Base-by-base conservation (phyloP, 1,284 basidiomycete genomes). In the Salmacisia buchloeana region DNA sequence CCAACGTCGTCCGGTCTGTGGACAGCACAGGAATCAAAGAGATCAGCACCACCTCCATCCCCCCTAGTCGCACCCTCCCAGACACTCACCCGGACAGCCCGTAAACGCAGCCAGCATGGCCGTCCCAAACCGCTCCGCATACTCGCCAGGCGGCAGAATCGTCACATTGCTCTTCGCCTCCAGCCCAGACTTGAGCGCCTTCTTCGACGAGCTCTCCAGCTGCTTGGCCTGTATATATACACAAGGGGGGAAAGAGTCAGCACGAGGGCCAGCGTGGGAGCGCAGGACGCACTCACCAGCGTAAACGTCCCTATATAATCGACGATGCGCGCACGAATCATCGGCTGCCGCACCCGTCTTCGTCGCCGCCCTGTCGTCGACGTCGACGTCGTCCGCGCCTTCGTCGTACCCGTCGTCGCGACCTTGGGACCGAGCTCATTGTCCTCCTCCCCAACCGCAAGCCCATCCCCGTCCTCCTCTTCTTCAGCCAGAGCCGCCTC, bases 151-250 rank as follows among this genome's bases (percentile, higher is more conserved):
- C 21, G 74, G 74, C 29, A 75, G 49, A 38, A 76, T 69, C 29
- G 74, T 76, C 31, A 73, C 73, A 60, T 73, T 73, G 49, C 67
- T 62, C 41, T 72, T 74, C n/a, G 66, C 71, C 6, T 73, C 71
- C 38, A 64, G 65, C 0, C 66, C 61, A 10, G 63, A 62, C 45
- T 73, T 73, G 49, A 75, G 65, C n/a, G 72, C 74, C 65, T 71
- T 71, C 57, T 76, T 76, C 21, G 64, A 64, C 43, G 69, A 70
- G 41, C 67, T 69, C 49, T 76, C 74, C 4, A 76, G 65, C 41
- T 71, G 71, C 54, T 76, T 76, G 31, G 71, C 74, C 41, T 43
- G 18, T 15, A 43, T n/a, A n/a, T n/a, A n/a, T n/a, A n/a, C n/a
- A n/a, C n/a, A 31, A 75, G 43, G 3, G 73, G 73, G n/a, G 72